Base-by-base conservation (phyloP, 2,329 filamentous ascomycete species). In the Zopfia rhizophila region DNA sequence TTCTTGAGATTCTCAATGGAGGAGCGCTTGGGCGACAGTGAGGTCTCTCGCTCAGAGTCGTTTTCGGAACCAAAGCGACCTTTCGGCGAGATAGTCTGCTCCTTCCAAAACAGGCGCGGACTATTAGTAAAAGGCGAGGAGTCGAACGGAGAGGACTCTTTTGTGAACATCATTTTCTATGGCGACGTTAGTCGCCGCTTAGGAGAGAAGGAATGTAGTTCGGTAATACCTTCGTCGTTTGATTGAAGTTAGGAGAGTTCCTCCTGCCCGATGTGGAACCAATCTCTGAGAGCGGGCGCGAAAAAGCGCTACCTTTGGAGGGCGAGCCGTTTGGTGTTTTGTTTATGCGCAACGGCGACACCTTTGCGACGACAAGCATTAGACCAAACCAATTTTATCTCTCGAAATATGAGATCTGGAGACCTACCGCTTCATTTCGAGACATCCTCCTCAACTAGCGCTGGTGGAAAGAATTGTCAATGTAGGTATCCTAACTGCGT, bases 1-100 rank as follows among this genome's bases (percentile, higher is more conserved):
- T 88, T 90, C 76, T 97, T 95, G 48, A 99, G 82, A 66, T 92
- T 92, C 81, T 99, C 94, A 58, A 99, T 92, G 13, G 93, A 97
- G 32, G 90, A 90, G 67, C 93, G 89, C 46, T 85, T 87, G 16
- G 90, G 86, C 32, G 88, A 87, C 6, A 87, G 84, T 10, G 88
- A 86, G 30, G 82, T 78, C 38, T 84, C 80, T 46, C 80, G 78
- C 51, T 82, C 79, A 44, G 51, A 60, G 18, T 69, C 66, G 74
- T 95, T 96, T 74, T 97, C 92, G 3, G 76, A 74, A 52, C 79
- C 82, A 55, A 82, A 83, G 63, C 79, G 82, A 71, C 78, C 84
- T 54, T 66, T 69, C 58, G 82, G 85, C 63, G 84, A 88, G 71
- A 78, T 58, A 77, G 86, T 84, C 61, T 85, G 82, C 60, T 81